These are phyloP conservation scores for Penicillium desertorum DNA, from an alignment of 495 filamentous ascomycete genomes.

Conservation along the genomic window DNA sequence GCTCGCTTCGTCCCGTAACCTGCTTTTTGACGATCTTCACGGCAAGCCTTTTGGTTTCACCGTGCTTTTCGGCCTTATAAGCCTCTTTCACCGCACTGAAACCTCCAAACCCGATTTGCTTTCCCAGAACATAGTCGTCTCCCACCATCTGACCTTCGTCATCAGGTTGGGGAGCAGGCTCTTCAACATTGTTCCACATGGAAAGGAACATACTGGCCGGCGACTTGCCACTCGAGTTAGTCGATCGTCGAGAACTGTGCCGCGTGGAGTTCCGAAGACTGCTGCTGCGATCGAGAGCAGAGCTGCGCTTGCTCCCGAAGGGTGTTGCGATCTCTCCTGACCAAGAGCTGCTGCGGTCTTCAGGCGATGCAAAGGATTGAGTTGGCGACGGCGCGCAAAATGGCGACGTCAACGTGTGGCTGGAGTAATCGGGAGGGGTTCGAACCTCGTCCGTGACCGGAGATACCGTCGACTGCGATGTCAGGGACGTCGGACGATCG, in stretches of 20 bases:
- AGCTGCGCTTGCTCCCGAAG: conserved; percentile 48
- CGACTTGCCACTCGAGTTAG: conserved; percentile 48
- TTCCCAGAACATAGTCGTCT: conserved; percentile 69
- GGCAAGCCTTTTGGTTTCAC: conserved; percentile 53
- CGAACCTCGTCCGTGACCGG: conserved; percentile 51
- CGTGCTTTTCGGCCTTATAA: conserved; percentile 59
- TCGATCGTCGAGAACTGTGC: conserved; percentile 47
- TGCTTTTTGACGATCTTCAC: conserved; percentile 75
- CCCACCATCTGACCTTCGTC: conserved; percentile 75
- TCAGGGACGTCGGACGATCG: conserved; percentile 58
- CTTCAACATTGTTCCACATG: conserved; percentile 51
- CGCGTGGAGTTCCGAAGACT: conserved; percentile 41
- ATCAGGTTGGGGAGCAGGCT: conserved; percentile 54
- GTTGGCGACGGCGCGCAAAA: conserved; percentile 47
- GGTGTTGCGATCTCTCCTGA: conserved; percentile 40
- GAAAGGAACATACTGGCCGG: conserved; percentile 60
- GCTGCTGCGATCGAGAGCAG: conserved; percentile 41
- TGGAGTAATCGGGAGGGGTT: conserved; percentile 50
- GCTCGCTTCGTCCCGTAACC: conserved; percentile 53
- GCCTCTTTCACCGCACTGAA: conserved; percentile 74
- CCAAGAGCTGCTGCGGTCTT: conserved; percentile 49
- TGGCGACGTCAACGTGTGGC: conserved; percentile 55
- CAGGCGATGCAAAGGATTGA: conserved; percentile 45
- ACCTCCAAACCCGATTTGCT: conserved; percentile 67
- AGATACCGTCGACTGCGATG: conserved; percentile 58